phyloP scores from a whole-genome alignment of 805 yeast genomes.

The Wickerhamomyces hampshirensis region DNA sequence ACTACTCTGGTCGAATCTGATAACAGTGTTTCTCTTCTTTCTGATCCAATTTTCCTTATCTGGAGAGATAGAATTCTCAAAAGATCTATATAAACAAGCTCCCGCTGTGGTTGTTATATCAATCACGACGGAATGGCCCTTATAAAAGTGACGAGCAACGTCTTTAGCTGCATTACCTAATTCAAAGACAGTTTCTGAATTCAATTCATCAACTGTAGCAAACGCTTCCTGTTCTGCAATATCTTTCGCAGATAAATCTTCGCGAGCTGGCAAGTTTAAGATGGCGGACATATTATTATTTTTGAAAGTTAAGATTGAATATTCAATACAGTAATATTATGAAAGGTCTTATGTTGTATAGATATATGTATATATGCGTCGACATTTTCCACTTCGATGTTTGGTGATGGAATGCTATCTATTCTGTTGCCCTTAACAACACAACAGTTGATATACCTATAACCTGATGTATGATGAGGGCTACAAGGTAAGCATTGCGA shows the following conservation, averaged over 20 bases:
- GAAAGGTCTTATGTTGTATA: too few species aligned
- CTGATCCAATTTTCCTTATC: constrained; percentile 53
- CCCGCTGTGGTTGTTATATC: constrained; percentile 44
- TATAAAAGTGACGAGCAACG: constrained; percentile 26
- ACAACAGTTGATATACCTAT: too few species aligned
- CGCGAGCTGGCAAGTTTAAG: background rate
- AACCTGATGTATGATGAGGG: too few species aligned
- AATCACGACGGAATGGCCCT: constrained; percentile 32
- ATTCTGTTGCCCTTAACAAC: too few species aligned
- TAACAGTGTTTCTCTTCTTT: constrained; percentile 44
- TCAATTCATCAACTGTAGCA: constrained; percentile 2
- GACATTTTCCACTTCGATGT: too few species aligned
- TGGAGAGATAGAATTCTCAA: constrained; percentile 25
- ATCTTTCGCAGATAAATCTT: background rate
- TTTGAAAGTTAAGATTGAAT: too few species aligned
- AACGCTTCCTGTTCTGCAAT: constrained; percentile 3
- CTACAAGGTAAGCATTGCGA: too few species aligned
- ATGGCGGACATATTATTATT: too few species aligned
- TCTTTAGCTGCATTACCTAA: constrained; percentile 40
- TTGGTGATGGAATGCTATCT: too few species aligned
- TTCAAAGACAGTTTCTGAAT: constrained; percentile 33
- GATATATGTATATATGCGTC: too few species aligned
- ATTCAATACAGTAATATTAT: too few species aligned
- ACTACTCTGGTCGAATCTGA: constrained; percentile 44
- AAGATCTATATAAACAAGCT: constrained; percentile 42